Conservation (phyloP, 2,329 filamentous ascomycete genomes). For the Metarhizium album region DNA sequence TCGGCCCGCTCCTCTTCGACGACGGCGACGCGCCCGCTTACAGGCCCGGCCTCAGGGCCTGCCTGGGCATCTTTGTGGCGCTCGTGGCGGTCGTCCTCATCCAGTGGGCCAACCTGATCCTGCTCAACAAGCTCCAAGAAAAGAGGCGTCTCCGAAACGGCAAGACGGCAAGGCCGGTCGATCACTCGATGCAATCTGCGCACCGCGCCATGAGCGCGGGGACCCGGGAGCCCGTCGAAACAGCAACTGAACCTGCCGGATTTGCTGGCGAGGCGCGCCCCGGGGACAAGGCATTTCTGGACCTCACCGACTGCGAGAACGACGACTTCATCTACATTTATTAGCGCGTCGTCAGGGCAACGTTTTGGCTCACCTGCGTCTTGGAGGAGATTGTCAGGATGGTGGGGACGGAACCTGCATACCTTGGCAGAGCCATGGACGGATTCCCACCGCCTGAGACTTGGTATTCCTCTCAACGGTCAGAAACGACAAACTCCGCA, state of each 20-base stretch:
- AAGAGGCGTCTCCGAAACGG: conserved; percentile 44
- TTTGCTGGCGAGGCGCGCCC: conserved; percentile 14
- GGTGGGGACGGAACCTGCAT: background rate
- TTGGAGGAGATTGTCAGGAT: too few relatives aligned
- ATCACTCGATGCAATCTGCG: conserved; percentile 47
- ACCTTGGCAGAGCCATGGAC: too few relatives aligned
- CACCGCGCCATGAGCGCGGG: conserved; percentile 24
- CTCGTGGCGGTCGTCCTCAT: conserved; percentile 41
- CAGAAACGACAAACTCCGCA: conserved; percentile 10
- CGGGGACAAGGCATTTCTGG: conserved; percentile 42
- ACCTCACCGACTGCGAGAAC: conserved; percentile 55
- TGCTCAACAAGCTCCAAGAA: conserved; percentile 47
- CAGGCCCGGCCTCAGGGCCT: conserved; percentile 42
- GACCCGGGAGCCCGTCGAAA: conserved; percentile 14
- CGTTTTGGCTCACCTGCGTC: too few relatives aligned
- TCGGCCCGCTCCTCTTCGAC: conserved; percentile 54
- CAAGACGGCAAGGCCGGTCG: conserved; percentile 47
- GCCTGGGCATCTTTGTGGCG: conserved; percentile 42
- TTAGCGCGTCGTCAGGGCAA: conserved; percentile 15
- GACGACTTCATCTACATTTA: conserved; percentile 59
- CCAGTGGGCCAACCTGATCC: conserved; percentile 42
- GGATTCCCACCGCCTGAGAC: background rate
- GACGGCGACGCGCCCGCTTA: conserved; percentile 47
- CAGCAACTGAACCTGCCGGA: conserved; percentile 13
- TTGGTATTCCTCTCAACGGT: conserved; percentile 4